A percentile compares a stretch with the other conserved stretches of the same genome.
These are phyloP conservation scores for Nannochloris sp. DNA, from an alignment of 139 green algal genomes.

Conservation along the genomic window DNA sequence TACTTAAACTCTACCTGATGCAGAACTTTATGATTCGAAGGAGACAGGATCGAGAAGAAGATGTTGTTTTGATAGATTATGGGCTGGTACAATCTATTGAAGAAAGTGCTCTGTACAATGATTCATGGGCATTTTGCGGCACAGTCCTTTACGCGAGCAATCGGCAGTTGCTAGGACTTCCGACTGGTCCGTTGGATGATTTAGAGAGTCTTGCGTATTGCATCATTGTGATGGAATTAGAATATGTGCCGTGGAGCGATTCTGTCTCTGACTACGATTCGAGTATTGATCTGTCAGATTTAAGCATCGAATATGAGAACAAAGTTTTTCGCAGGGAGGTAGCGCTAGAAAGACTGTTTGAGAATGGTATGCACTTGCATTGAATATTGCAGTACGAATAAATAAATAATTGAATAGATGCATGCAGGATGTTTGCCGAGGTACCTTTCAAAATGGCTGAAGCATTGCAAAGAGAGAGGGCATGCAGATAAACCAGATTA, in stretches of 20 bases:
- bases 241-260: not conserved
- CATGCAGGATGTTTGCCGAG: too few species aligned
- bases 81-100: not conserved
- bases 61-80: slow-evolving; percentile 3
- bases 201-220: slow-evolving; percentile 38
- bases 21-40: slow-evolving; percentile 2
- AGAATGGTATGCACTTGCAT: too few species aligned
- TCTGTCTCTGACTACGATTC: not conserved
- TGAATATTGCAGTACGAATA: too few species aligned
- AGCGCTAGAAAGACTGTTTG: too few species aligned
- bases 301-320: too few species aligned
- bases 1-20: not conserved
- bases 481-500: too few species aligned
- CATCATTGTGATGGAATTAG: slow-evolving; percentile 28
- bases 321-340: too few species aligned
- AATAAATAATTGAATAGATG: too few species aligned
- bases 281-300: too few species aligned
- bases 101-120: not conserved
- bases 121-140: slow-evolving; percentile 5
- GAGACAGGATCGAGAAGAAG: not conserved
- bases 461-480: too few species aligned
- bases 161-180: slow-evolving; percentile 7
- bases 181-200: slow-evolving; percentile 28
- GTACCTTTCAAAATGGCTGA: too few species aligned
- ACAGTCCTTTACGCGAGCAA: slow-evolving; percentile 31